phyloP scores from a whole-genome alignment of 768 basidiomycete genomes.

The Pisolithus albus region DNA sequence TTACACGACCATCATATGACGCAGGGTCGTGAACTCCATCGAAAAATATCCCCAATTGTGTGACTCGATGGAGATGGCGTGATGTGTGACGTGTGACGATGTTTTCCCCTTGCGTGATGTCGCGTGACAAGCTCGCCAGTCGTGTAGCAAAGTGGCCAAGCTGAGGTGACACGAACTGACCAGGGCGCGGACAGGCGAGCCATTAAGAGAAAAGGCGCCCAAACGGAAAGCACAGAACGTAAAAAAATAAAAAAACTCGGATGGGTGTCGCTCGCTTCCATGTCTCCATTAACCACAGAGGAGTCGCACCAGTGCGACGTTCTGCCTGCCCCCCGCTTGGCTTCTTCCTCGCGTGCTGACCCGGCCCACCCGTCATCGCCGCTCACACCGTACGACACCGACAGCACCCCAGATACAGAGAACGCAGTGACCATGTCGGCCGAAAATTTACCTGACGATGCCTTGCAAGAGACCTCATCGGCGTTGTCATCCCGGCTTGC shows the following conservation, averaged over 20 bases:
- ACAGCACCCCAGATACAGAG: not conserved
- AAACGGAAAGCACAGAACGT: not conserved
- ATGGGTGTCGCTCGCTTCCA: not conserved
- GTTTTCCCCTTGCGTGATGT: constrained; percentile 26
- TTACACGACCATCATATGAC: too few species aligned
- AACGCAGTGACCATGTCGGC: constrained; percentile 2
- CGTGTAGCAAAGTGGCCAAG: not conserved
- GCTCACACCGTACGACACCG: constrained; percentile 11
- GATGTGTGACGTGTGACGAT: constrained; percentile 6
- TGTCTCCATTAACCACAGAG: constrained; percentile 11
- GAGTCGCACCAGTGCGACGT: constrained; percentile 61
- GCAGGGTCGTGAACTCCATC: too few species aligned
- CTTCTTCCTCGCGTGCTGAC: constrained; percentile 10
- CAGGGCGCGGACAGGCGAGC: too few species aligned
- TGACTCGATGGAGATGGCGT: not conserved
- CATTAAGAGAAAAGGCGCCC: not conserved
- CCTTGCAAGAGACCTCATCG: constrained; percentile 2
- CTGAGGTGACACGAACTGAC: not conserved
- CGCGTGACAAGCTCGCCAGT: constrained; percentile 23
- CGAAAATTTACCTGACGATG: constrained; percentile 1
- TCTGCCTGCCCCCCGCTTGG: constrained; percentile 56
- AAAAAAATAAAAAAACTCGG: not conserved
- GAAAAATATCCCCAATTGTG: not conserved
- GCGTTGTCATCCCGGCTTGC: constrained; percentile 27
- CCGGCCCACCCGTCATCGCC: constrained; percentile 4